Base-by-base conservation (phyloP, 495 filamentous ascomycete species). In the Neurospora sp. region DNA sequence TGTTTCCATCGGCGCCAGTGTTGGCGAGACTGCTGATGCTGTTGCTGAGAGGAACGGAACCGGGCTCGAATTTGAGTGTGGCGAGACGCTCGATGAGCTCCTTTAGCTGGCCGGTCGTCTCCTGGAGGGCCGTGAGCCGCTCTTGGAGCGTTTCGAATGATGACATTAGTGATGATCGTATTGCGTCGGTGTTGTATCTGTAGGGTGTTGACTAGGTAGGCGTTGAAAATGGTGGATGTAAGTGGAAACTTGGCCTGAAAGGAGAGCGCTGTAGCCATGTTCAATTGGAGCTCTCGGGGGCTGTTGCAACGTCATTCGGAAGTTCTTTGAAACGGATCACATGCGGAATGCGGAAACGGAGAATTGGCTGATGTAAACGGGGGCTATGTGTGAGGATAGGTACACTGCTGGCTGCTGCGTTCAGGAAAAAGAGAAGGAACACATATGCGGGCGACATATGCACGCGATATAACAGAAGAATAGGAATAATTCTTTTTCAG, bases 1-100 rank as follows among this genome's bases (percentile, higher is more conserved):
- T 61, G n/a, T 14, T 48, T 7, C 31, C 38, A 35, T 71, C 72
- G 16, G 31, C 42, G 16, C 11, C 68, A 9, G 22, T 22, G 53
- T 61, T 61, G 8, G 14, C 48, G 37, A 69, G 38, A 71, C 68
- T 70, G 73, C n/a, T n/a, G n/a, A n/a, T n/a, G n/a, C n/a, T n/a
- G n/a, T n/a, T n/a, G n/a, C n/a, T n/a, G n/a, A n/a, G n/a, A n/a
- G n/a, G n/a, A n/a, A n/a, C n/a, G n/a, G n/a, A n/a, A n/a, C n/a
- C n/a, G n/a, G n/a, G n/a, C n/a, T n/a, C n/a, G n/a, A n/a, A n/a
- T n/a, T n/a, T n/a, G n/a, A n/a, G n/a, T n/a, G n/a, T n/a, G n/a
- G n/a, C n/a, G n/a, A n/a, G n/a, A n/a, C n/a, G n/a, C n/a, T 89
- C 82, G 73, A 97, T 92, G 16, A 96, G 87, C n/a, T 90, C 88